phyloP scores from a whole-genome alignment of 106 monocot genomes.

The Chionographis japonica region DNA sequence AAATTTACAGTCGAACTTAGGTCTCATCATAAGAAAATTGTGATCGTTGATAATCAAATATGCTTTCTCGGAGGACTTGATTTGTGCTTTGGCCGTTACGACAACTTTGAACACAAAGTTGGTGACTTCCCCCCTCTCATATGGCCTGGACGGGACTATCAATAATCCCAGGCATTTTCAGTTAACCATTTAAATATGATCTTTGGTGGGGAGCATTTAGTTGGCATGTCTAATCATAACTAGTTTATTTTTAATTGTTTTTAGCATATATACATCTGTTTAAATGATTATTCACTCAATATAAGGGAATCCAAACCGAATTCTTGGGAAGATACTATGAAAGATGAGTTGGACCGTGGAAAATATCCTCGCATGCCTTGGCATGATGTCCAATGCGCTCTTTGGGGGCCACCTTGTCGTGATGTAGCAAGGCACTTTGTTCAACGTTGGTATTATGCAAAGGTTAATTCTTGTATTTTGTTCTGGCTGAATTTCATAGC shows the following conservation, averaged over 20 bases:
- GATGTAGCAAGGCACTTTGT: constrained; percentile 99
- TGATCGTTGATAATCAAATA: constrained; percentile 87
- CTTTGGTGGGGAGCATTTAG: not conserved
- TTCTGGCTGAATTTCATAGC: not conserved
- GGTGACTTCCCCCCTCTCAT: constrained; percentile 62
- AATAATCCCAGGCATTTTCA: constrained; percentile 86
- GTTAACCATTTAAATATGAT: not conserved
- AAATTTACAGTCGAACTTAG: constrained; percentile 32
- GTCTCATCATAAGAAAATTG: constrained; percentile 99
- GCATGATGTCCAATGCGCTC: constrained; percentile 99
- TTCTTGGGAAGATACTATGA: constrained; percentile 97
- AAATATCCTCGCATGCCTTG: constrained; percentile 99
- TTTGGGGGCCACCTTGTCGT: constrained; percentile 95
- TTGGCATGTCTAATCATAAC: not conserved
- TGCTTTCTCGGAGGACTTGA: constrained; percentile 97
- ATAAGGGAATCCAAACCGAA: constrained; percentile 98
- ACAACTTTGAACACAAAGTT: constrained; percentile 74
- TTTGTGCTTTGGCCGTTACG: constrained; percentile 99
- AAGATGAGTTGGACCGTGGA: constrained; percentile 83
- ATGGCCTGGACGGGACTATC: constrained; percentile 99
- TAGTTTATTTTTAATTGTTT: not conserved
- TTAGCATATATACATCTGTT: not conserved
- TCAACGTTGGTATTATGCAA: constrained; percentile 97
- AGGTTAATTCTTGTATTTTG: constrained; percentile 33
- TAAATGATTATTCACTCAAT: not conserved